Percentiles rank a stretch among this genome's conserved stretches.
These are phyloP conservation scores for Dioszegia crocea DNA, from an alignment of 768 basidiomycete genomes.

Conservation along the genomic window DNA sequence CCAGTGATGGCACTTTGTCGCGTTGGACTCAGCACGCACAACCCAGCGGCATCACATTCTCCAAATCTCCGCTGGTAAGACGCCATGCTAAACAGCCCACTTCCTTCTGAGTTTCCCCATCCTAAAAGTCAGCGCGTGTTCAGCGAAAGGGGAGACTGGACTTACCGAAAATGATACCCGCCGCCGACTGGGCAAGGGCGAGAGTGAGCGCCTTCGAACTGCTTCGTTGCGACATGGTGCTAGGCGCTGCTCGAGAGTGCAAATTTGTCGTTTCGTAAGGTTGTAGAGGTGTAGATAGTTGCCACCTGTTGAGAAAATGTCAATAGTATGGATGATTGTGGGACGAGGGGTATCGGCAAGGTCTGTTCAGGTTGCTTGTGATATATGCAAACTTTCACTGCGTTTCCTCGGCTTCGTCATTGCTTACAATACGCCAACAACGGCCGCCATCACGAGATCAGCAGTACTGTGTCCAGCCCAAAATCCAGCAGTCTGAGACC, in stretches of 20 bases:
- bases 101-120: slow-evolving; percentile 46
- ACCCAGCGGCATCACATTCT: slow-evolving; percentile 28
- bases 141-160: background rate
- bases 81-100: slow-evolving; percentile 45
- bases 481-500: too few relatives aligned
- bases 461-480: too few relatives aligned
- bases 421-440: background rate
- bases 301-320: too few relatives aligned
- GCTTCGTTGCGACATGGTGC: slow-evolving; percentile 8
- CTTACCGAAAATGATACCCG: slow-evolving; percentile 43
- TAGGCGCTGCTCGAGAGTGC: too few relatives aligned
- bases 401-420: background rate
- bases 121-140: slow-evolving; percentile 7
- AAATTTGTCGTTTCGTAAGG: too few relatives aligned
- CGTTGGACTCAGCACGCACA: slow-evolving; percentile 37
- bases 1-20: slow-evolving; percentile 47
- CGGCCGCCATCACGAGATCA: too few relatives aligned
- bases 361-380: too few relatives aligned
- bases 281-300: too few relatives aligned
- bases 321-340: too few relatives aligned
- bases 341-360: too few relatives aligned
- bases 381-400: too few relatives aligned
- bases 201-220: slow-evolving; percentile 42
- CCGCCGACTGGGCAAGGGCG: slow-evolving; percentile 47
- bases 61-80: slow-evolving; percentile 43